Evolutionary conservation across 495 filamentous ascomycete species (phyloP), one percentile per base, ranked within the genome.

Genomic region (Neurospora pannonica): DNA sequence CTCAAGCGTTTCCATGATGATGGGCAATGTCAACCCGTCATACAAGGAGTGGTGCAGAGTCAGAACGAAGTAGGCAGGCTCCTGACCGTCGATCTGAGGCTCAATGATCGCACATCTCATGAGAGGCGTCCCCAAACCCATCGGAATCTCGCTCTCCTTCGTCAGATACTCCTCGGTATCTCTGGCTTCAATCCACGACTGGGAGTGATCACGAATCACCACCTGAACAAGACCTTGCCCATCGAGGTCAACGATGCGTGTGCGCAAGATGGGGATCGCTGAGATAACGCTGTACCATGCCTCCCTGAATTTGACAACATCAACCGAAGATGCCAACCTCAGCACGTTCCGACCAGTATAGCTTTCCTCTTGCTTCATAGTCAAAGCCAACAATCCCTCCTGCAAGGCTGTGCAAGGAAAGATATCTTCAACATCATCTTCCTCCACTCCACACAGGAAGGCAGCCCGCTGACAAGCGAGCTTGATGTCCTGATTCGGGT

Each of bases 1-100:
- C 60, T 85, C 85, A 24, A 91, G 85, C 71, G 87, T 82, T 11
- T 89, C 81, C 6, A 90, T 81, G 13, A 91, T 82, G 0, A 91
- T 75, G 3, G 85, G 83, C 79, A 90, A 85, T 8, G 86, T 89
- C 87, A 89, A 92, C 19, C 90, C 90, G 74, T 93, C 91, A 75
- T 92, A 94, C 5, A 93, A 78, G 5, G 88, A 87, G 74, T 93
- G 91, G 74, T 92, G 90, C 60, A 90, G 84, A 0, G 89, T 92
- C 81, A 89, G 85, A 5, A 90, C 82, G 76, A 91, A 87, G 73
- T 86, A 74, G 75, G 82, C 74, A 80, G 78, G 78, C 78, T 85
- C 79, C 21, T 82, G 78, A 9, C 72, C 77, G 24, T 83, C 76
- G 13, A 90, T 76, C 19, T n/a, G 42, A 43, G 42, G 42, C 7